Base-by-base conservation (phyloP, 768 basidiomycete species). In the Pisolithus sp. region DNA sequence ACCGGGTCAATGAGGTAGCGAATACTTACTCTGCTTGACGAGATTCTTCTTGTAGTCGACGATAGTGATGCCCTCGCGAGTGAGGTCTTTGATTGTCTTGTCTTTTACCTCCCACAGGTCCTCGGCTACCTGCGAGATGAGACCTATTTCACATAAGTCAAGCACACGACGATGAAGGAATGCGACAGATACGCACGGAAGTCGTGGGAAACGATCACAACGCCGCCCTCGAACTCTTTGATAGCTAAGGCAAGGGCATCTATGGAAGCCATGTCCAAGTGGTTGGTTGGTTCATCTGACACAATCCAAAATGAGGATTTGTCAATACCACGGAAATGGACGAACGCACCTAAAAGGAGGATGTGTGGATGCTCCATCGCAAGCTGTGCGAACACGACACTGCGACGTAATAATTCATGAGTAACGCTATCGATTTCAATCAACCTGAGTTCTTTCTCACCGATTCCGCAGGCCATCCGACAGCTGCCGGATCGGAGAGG, bases 141-240 rank as follows among this genome's bases (percentile, higher is more conserved):
- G 83, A 62, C 89, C 89, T 91, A 59, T 53, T n/a, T 40, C 39
- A 49, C 51, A 37, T 48, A 48, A 26, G 36, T 60, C 7, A 59
- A 41, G 38, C 48, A 57, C 48, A 51, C 28, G 37, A 58, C 41
- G 8, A 28, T 38, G 15, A 21, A 34, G 26, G 40, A 44, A 50
- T 28, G 51, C 49, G 53, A 53, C 15, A 15, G 48, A 51, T 23
- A 80, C 86, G 58, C 61, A 90, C 95, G 89, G 88, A 99, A 99
- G 72, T 99, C 95, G 76, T 98, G 96, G 45, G 94, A 97, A 57
- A 99, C 96, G 67, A 99, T 98, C 60, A 98, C 96, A 38, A 99
- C 96, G 62, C 96, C 95, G 53, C 96, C 96, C 64, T 90, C 87
- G 68, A 91, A 99, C 64, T 89, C 90, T 70, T 95, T 96, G 78